These are phyloP conservation scores for Clavulina sp. DNA, from an alignment of 768 basidiomycete species.

Conservation along the genomic window DNA sequence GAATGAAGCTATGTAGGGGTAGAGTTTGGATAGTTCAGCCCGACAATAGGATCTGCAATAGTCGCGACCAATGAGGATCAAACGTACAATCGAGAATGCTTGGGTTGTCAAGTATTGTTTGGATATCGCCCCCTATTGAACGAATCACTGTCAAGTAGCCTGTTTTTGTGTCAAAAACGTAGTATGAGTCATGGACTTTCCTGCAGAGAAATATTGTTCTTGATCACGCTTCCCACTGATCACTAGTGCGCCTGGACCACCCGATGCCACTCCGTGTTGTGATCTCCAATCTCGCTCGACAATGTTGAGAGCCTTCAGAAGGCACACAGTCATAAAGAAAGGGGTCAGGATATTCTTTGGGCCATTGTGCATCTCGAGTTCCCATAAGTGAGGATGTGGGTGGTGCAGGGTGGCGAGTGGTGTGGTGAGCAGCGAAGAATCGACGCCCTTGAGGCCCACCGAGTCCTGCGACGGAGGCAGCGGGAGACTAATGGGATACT, in stretches of 20 bases:
- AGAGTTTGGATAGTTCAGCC: background rate
- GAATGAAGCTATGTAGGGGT: conserved; percentile 34
- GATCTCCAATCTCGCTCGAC: conserved; percentile 59
- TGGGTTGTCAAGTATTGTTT: background rate
- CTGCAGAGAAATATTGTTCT: conserved; percentile 54
- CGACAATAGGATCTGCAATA: background rate
- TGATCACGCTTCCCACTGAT: conserved; percentile 59
- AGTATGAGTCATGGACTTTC: background rate
- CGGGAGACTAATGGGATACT: no score
- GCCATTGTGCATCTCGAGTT: conserved; percentile 67
- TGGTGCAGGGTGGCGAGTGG: conserved; percentile 2
- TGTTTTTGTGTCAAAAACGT: background rate
- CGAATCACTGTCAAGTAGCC: background rate
- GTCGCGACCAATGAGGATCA: background rate
- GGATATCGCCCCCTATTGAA: background rate
- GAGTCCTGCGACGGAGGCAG: no score
- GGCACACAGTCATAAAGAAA: conserved; percentile 36
- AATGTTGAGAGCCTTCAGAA: conserved; percentile 52
- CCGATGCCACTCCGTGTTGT: conserved; percentile 15
- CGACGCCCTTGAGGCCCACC: no score
- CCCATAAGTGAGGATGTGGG: conserved; percentile 30
- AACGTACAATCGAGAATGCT: background rate
- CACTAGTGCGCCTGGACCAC: conserved; percentile 52
- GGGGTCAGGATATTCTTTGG: conserved; percentile 51
- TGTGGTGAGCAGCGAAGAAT: no score